These are phyloP conservation scores for Phytophthora pistaciae DNA, from an alignment of 352 stramenopile genomes.

Conservation along the genomic window DNA sequence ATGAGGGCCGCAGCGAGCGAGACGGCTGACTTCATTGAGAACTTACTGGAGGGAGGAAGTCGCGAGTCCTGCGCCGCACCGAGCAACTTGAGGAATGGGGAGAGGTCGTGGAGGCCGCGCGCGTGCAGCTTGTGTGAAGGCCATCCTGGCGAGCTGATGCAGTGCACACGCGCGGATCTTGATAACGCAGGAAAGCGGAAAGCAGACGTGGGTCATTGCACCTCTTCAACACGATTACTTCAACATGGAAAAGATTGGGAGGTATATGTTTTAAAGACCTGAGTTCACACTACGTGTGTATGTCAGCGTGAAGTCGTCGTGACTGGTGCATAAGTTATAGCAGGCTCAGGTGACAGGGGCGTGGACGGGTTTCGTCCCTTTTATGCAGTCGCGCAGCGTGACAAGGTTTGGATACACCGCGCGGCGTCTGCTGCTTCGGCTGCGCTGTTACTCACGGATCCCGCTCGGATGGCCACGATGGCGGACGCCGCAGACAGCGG, in stretches of 20 bases:
- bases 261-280: constrained; percentile 6
- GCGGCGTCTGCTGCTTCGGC: constrained; percentile 16
- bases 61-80: constrained; percentile 11
- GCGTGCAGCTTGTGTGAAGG: constrained; percentile 5
- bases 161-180: neutral
- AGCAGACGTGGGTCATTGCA: constrained; percentile 19
- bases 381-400: constrained; percentile 15
- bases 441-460: constrained; percentile 29
- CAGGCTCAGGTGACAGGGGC: constrained; percentile 12
- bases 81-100: constrained; percentile 25
- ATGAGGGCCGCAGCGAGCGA: constrained; percentile 5
- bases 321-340: constrained; percentile 3
- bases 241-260: constrained; percentile 17
- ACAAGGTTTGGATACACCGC: constrained; percentile 30
- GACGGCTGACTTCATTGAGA: constrained; percentile 18
- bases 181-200: constrained; percentile 12
- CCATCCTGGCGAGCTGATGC: constrained; percentile 32
- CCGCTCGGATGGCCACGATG: constrained; percentile 20
- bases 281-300: neutral
- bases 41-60: neutral
- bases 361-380: constrained; percentile 12
- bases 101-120: neutral
- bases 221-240: constrained; percentile 26
- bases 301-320: neutral
- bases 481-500: neutral